phyloP scores from a whole-genome alignment of 2,329 filamentous ascomycete species.

The Lachnellula hyalina region DNA sequence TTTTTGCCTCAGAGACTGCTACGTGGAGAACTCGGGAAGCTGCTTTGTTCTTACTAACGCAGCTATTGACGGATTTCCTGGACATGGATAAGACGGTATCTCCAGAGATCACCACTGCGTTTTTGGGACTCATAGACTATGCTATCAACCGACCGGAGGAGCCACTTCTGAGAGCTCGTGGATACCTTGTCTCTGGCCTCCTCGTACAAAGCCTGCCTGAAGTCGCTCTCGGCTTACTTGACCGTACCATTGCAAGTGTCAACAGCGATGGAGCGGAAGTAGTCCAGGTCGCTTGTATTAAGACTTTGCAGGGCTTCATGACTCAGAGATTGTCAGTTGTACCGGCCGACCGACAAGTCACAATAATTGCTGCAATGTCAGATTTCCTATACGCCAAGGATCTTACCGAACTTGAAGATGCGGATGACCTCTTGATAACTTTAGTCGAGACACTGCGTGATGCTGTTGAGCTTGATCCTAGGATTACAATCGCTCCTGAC shows the following conservation, averaged over 20 bases:
- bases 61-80: constrained; percentile 75
- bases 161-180: constrained; percentile 76
- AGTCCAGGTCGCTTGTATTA: constrained; percentile 87
- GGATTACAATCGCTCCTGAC: constrained; percentile 65
- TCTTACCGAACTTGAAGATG: constrained; percentile 75
- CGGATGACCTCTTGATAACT: constrained; percentile 87
- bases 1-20: constrained; percentile 56
- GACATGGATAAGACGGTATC: constrained; percentile 71
- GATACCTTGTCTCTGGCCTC: constrained; percentile 78
- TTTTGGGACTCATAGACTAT: constrained; percentile 74
- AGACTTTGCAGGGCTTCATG: constrained; percentile 68
- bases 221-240: constrained; percentile 57
- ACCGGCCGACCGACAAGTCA: constrained; percentile 50
- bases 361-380: constrained; percentile 55
- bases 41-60: constrained; percentile 77
- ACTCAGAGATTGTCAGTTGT: constrained; percentile 40
- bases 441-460: constrained; percentile 81
- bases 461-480: constrained; percentile 73
- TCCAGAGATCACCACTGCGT: constrained; percentile 63
- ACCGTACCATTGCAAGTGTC: constrained; percentile 70
- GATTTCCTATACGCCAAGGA: constrained; percentile 78
- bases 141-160: constrained; percentile 65
- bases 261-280: constrained; percentile 74
- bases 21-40: constrained; percentile 68
- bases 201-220: constrained; percentile 64